Conservation (phyloP, 306 rosid genomes). For the Adenanthera pavonina region DNA sequence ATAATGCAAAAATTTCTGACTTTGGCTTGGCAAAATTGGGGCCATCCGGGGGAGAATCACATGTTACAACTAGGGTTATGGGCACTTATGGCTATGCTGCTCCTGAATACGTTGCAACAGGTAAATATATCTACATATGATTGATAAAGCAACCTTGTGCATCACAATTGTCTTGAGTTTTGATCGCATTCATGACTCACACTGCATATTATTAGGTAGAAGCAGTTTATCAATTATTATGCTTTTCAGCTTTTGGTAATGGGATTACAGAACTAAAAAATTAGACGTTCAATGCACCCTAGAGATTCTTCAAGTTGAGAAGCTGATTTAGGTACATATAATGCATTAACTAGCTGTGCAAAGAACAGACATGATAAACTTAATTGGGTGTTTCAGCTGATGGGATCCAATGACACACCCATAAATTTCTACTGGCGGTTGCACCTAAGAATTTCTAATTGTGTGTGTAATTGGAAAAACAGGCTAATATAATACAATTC, state of each 20-base stretch:
- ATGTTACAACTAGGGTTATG: slow-evolving; percentile 84
- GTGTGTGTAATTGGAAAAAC: slow-evolving; percentile 3
- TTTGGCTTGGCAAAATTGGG: slow-evolving; percentile 92
- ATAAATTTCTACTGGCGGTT: not conserved
- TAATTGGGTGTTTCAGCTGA: not conserved
- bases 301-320: slow-evolving; percentile 12
- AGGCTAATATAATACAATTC: not conserved
- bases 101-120: slow-evolving; percentile 87
- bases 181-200: slow-evolving; percentile 20
- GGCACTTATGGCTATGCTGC: slow-evolving; percentile 92
- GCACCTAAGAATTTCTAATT: not conserved
- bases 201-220: not conserved
- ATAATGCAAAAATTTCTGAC: slow-evolving; percentile 82
- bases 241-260: slow-evolving; percentile 1
- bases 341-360: not conserved
- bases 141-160: slow-evolving; percentile 10
- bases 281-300: not conserved
- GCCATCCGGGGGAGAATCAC: slow-evolving; percentile 74
- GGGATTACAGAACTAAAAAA: not conserved
- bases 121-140: slow-evolving; percentile 44
- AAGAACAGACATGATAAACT: not conserved
- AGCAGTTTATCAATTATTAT: not conserved
- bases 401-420: not conserved
- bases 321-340: not conserved
- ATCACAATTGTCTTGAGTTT: slow-evolving; percentile 9